A percentile compares a stretch with the other conserved stretches of the same genome.
Conservation (phyloP, 306 rosid species). For the Trifolium pratense region DNA sequence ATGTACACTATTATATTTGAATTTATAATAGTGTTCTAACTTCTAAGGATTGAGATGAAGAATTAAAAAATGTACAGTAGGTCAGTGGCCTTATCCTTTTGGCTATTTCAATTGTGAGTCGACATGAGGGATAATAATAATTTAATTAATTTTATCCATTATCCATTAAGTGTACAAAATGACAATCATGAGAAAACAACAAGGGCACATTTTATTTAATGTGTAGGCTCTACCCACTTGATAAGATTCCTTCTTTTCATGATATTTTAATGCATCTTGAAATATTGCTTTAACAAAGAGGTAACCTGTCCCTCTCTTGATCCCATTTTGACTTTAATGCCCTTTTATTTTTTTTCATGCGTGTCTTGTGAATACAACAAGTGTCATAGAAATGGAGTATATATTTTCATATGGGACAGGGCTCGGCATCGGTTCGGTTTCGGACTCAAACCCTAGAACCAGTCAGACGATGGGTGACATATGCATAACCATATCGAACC, state of each 20-base stretch:
- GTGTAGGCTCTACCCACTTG: conserved; percentile 30
- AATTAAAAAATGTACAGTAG: conserved; percentile 1
- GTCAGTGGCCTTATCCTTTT: conserved; percentile 16
- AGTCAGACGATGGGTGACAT: too few relatives aligned
- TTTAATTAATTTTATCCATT: not conserved
- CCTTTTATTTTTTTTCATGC: conserved; percentile 14
- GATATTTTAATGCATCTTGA: conserved; percentile 23
- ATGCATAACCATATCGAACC: too few relatives aligned
- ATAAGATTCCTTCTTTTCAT: conserved; percentile 43
- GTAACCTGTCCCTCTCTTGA: not conserved
- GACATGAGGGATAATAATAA: not conserved
- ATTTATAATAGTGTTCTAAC: not conserved
- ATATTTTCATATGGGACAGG: too few relatives aligned
- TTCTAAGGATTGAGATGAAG: not conserved
- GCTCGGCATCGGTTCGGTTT: too few relatives aligned
- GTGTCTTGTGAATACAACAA: not conserved
- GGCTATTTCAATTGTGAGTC: conserved; percentile 1
- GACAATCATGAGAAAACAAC: conserved; percentile 33
- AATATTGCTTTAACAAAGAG: not conserved
- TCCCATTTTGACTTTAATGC: conserved; percentile 33
- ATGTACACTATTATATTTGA: not conserved
- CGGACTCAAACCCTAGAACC: too few relatives aligned
- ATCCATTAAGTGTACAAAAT: conserved; percentile 12
- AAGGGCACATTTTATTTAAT: not conserved
- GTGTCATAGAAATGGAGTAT: not conserved